Conservation (phyloP, 306 rosid species). For the Sicyos baderoa region DNA sequence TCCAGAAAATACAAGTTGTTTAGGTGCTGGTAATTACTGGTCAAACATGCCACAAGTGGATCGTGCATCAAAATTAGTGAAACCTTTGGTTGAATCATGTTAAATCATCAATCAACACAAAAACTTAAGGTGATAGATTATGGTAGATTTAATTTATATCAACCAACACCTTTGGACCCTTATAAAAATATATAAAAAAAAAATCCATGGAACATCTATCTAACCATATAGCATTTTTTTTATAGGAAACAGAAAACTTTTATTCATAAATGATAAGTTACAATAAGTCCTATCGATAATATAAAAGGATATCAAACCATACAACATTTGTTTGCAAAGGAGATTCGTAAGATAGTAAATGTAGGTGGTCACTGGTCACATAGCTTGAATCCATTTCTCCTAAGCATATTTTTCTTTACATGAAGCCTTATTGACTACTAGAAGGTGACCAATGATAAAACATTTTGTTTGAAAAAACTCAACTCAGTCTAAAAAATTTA, state of each 20-base stretch:
- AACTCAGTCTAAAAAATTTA: not conserved
- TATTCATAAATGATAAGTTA: too few species aligned
- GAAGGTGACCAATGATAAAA: not conserved
- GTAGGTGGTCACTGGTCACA: not conserved
- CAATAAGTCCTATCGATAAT: too few species aligned
- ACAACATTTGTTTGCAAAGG: not conserved
- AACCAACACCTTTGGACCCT: not conserved
- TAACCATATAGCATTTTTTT: too few species aligned
- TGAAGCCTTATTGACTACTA: not conserved
- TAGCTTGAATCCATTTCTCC: not conserved
- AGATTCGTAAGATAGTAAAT: not conserved
- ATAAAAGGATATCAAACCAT: too few species aligned
- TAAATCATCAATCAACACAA: too few species aligned
- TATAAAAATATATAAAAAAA: not conserved
- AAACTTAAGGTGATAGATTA: too few species aligned
- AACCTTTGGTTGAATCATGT: not conserved
- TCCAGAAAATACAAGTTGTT: not conserved
- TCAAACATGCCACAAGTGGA: not conserved
- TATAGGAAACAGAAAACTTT: too few species aligned
- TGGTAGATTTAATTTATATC: too few species aligned
- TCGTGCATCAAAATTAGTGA: not conserved
- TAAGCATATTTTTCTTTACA: not conserved
- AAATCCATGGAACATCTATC: not conserved
- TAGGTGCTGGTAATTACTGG: not conserved
- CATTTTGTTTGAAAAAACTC: not conserved